Evolutionary conservation across 352 stramenopile species (phyloP).

Genomic region (Phytophthora ohioensis): DNA sequence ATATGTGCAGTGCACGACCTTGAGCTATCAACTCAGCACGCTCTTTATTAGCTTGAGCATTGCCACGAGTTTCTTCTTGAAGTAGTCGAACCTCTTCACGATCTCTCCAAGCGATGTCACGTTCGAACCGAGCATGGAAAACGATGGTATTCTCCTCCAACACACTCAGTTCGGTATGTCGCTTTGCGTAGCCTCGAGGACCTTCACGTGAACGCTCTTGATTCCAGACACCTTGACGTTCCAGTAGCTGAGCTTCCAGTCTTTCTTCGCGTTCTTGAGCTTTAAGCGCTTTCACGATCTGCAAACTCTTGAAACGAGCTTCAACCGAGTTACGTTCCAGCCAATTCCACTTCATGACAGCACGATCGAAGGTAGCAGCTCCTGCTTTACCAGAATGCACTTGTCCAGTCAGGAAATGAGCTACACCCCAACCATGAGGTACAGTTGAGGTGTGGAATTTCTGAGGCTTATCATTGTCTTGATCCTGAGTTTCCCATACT

Average conservation of each 20-base stretch:
- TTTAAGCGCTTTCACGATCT: slow-evolving; percentile 73
- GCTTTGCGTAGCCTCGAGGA: slow-evolving; percentile 71
- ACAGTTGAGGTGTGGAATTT: slow-evolving; percentile 44
- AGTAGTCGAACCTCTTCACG: slow-evolving; percentile 62
- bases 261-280: slow-evolving; percentile 74
- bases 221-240: slow-evolving; percentile 74
- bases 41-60: slow-evolving; percentile 55
- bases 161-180: slow-evolving; percentile 66
- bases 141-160: slow-evolving; percentile 66
- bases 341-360: slow-evolving; percentile 60
- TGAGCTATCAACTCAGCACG: slow-evolving; percentile 49
- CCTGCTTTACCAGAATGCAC: slow-evolving; percentile 24
- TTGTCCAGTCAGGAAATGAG: slow-evolving; percentile 70
- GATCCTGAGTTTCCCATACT: slow-evolving; percentile 24
- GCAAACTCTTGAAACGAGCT: slow-evolving; percentile 76
- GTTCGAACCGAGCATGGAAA: slow-evolving; percentile 57
- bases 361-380: slow-evolving; percentile 2
- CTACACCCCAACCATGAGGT: slow-evolving; percentile 82
- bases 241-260: slow-evolving; percentile 67
- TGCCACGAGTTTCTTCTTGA: slow-evolving; percentile 54
- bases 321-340: slow-evolving; percentile 73
- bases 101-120: slow-evolving; percentile 49
- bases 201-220: slow-evolving; percentile 72
- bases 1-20: slow-evolving; percentile 50
- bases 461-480: slow-evolving; percentile 9